These are phyloP conservation scores for Metschnikowia rubicola DNA, from an alignment of 805 yeast genomes.

Conservation along the genomic window DNA sequence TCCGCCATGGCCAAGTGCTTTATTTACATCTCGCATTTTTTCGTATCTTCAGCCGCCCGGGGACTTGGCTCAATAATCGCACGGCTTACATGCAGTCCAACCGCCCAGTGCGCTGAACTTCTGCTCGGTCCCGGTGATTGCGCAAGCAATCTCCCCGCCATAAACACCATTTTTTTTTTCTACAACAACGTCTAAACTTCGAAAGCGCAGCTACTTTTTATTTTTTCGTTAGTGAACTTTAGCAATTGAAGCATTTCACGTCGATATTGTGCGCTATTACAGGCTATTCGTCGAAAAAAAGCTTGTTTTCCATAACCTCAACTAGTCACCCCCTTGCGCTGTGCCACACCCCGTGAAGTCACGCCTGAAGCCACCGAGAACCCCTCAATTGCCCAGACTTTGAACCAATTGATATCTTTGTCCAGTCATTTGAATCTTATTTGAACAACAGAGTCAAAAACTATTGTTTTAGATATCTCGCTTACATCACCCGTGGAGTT, in stretches of 20 bases:
- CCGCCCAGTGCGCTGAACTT: background rate
- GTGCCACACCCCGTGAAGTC: no score
- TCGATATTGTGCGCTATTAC: no score
- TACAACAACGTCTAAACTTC: background rate
- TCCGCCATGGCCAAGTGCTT: background rate
- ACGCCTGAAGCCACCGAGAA: background rate
- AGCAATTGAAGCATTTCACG: background rate
- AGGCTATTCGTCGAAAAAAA: no score
- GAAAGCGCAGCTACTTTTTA: background rate
- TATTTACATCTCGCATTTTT: conserved; percentile 1
- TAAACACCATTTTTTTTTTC: conserved; percentile 1
- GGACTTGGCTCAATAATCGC: background rate
- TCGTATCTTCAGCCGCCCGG: conserved; percentile 6
- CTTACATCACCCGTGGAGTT: no score
- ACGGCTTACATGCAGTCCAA: background rate
- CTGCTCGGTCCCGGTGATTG: conserved; percentile 5
- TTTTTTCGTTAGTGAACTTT: background rate
- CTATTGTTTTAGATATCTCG: no score
- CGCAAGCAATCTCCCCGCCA: conserved; percentile 8
- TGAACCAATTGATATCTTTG: no score
- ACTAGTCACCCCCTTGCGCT: no score
- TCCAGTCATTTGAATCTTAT: no score
- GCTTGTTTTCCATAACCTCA: no score
- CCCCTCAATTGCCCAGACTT: background rate
- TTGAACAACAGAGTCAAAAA: no score